Percentiles rank a stretch among this genome's conserved stretches.
Conservation (phyloP, 2,329 filamentous ascomycete genomes). For the Aspergillus aculeatus region DNA sequence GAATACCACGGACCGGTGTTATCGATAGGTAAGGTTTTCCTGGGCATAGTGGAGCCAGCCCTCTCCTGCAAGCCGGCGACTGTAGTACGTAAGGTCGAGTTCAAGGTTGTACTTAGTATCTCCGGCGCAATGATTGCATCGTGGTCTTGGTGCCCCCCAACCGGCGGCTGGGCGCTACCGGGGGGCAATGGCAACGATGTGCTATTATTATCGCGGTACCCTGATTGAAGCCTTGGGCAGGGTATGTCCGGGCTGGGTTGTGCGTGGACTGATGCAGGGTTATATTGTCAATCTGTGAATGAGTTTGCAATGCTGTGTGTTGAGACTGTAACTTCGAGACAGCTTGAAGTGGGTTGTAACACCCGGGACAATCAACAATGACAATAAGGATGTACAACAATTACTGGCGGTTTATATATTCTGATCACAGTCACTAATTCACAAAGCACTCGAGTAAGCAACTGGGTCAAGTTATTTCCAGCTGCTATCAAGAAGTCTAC, state of each 20-base stretch:
- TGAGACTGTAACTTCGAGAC: no score
- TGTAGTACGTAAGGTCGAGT: not conserved
- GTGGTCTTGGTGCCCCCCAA: constrained; percentile 5
- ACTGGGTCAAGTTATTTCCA: no score
- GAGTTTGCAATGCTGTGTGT: no score
- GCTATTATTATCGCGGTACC: constrained; percentile 10
- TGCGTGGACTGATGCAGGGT: not conserved
- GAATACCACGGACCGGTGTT: not conserved
- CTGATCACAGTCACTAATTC: no score
- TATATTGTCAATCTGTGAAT: no score
- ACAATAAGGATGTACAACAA: no score
- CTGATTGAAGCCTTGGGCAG: not conserved
- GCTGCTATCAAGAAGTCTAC: no score
- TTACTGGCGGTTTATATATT: no score
- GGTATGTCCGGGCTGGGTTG: not conserved
- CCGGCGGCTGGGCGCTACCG: not conserved
- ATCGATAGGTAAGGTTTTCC: no score
- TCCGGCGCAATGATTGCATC: constrained; percentile 8
- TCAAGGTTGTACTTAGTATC: not conserved
- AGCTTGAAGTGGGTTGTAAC: no score
- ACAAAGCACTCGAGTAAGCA: no score
- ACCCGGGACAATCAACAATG: no score
- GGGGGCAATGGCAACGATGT: not conserved
- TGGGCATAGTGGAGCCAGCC: not conserved
- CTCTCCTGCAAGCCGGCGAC: not conserved